These are phyloP conservation scores for Porcisia deanei DNA, from an alignment of 208 protist genomes.

Conservation along the genomic window DNA sequence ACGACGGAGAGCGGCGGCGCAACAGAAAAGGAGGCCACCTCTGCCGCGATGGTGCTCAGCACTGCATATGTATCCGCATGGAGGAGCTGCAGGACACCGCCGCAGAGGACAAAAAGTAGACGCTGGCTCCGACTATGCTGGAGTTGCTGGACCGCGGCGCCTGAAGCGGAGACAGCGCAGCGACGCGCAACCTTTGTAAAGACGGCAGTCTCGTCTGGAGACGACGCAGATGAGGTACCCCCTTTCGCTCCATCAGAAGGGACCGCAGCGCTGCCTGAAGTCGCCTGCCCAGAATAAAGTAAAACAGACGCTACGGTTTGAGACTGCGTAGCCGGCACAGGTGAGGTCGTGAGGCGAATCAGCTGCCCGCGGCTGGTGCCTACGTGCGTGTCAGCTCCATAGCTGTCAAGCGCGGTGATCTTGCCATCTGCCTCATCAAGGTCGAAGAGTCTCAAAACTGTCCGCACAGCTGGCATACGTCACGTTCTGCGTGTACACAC, in stretches of 20 bases:
- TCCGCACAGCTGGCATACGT: slow-evolving; percentile 56
- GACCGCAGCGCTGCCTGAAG: background rate
- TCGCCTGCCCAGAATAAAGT: background rate
- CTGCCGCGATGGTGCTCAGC: slow-evolving; percentile 21
- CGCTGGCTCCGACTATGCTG: slow-evolving; percentile 74
- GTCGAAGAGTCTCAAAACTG: slow-evolving; percentile 59
- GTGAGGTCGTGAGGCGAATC: slow-evolving; percentile 37
- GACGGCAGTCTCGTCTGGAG: background rate
- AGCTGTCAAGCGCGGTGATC: slow-evolving; percentile 72
- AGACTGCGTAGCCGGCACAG: background rate
- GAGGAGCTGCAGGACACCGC: slow-evolving; percentile 35
- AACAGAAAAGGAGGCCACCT: slow-evolving; percentile 26
- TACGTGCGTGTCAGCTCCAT: slow-evolving; percentile 51
- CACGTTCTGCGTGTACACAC: background rate
- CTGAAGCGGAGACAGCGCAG: slow-evolving; percentile 13
- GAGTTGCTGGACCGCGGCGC: slow-evolving; percentile 39
- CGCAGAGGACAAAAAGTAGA: slow-evolving; percentile 68
- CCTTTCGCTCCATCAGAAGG: background rate
- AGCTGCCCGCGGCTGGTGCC: slow-evolving; percentile 68
- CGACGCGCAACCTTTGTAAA: slow-evolving; percentile 14
- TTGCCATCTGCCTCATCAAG: slow-evolving; percentile 49
- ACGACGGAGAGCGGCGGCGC: slow-evolving; percentile 7
- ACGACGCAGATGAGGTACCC: too few relatives aligned
- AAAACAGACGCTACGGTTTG: background rate
- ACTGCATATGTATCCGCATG: slow-evolving; percentile 30